Evolutionary conservation across 2,329 filamentous ascomycete species (phyloP), one percentile per base, ranked within the genome.

Genomic region (Curvularia sp.): DNA sequence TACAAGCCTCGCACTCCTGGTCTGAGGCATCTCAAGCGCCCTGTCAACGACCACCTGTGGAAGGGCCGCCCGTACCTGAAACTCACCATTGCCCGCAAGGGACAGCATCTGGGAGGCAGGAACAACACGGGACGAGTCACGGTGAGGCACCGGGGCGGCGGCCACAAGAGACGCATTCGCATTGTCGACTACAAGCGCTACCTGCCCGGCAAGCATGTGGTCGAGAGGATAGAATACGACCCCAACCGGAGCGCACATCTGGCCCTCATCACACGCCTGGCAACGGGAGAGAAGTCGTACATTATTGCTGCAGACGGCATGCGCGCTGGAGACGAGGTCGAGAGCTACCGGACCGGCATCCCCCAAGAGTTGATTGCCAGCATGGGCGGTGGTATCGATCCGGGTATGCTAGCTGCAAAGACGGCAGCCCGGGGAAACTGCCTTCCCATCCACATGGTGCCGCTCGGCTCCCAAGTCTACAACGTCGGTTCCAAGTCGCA

Each of bases 1-100:
- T 99, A 97, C 79, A 98, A 91, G 77, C 95, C 95, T 34, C 88
- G 92, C 70, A 97, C 95, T 0, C 94, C 94, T 12, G 95, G 95
- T 84, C 79, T 96, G 58, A 89, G 95, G 72, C 95, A 99, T 85
- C 82, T 99, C 65, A 90, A 89, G 77, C 87, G 95, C 42, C 93
- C 95, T 13, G 89, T 97, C 79, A 98, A 98, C 79, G 93, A 97
- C 72, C 95, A 99, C 78, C 82, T 99, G 45, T 98, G 92, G 92
- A 97, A 96, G 80, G 95, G 95, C 57, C 85, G 93, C 55, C 92
- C 95, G 0, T 88, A 90, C 66, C 83, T 91, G 32, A 87, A 89
- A 49, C 84, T 99, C 77, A 99, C 96, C 10, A 91, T 92, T 71
- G 87, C 93, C 36, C 97, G 97, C 78, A 94, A 94, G 77, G 95